Evolutionary conservation across 1,284 basidiomycete genomes (phyloP), one percentile per base, ranked within the genome.

Genomic region (Anthracocystis panici-leucophaei): DNA sequence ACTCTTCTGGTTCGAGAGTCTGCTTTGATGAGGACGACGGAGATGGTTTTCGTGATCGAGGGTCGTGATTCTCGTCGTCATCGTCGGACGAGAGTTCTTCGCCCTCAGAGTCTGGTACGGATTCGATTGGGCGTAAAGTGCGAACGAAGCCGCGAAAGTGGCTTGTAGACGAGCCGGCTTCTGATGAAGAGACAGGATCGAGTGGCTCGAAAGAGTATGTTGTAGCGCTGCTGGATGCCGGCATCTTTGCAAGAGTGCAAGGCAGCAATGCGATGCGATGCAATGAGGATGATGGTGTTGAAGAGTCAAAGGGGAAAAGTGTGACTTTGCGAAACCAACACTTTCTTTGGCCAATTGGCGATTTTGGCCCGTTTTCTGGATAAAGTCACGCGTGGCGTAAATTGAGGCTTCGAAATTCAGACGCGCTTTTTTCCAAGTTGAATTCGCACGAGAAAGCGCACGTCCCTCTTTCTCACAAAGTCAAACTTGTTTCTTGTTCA

Each of bases 141-240:
- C 73, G 63, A 45, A 49, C 56, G 55, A 75, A 75, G 7, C 63
- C 66, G n/a, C 66, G 65, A 38, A 56, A 75, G 51, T 70, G 72
- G 45, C 42, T 66, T 21, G 72, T 75, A 4, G 72, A 62, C 20
- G 68, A 23, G 33, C 45, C 55, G 3, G 55, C 27, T 12, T 71
- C 68, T 6, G 46, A 5, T 9, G 54, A 27, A 3, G 63, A 20
- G 5, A 75, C 35, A 2, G 72, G 62, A 12, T 69, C 66, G 27
- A 62, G 58, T 18, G 72, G 66, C 59, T 65, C 52, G 40, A 70
- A 75, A 18, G 59, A 27, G 55, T 69, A 70, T 20, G 44, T 25
- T 40, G 63, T 42, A 40, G 64, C 35, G 6, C 12, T 25, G 45
- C 10, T 35, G 16, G 16, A 20, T 23, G 63, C 12, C 41, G 57